These are phyloP conservation scores for Botrytis paeoniae DNA, from an alignment of 2,329 filamentous ascomycete species.

Conservation along the genomic window DNA sequence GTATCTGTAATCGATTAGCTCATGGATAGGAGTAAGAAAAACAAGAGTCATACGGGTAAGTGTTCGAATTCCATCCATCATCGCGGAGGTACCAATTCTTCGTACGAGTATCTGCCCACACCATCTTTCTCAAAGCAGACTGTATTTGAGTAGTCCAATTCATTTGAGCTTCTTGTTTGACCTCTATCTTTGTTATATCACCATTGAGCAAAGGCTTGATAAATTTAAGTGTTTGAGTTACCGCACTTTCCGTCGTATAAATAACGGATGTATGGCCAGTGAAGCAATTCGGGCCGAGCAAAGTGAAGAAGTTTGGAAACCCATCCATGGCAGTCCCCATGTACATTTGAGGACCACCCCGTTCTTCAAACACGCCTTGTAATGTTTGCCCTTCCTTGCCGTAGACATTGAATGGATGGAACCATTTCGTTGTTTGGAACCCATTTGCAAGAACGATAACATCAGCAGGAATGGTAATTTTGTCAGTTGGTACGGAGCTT, in stretches of 20 bases:
- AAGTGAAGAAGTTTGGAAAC: conserved; percentile 58
- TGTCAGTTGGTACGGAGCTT: conserved; percentile 33
- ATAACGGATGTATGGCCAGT: conserved; percentile 58
- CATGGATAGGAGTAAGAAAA: not conserved
- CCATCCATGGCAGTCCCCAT: conserved; percentile 55
- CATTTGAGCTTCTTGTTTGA: conserved; percentile 48
- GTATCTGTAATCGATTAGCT: conserved; percentile 39
- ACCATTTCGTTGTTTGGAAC: conserved; percentile 53
- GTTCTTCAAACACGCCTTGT: conserved; percentile 51
- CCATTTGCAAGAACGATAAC: conserved; percentile 58
- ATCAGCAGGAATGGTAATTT: conserved; percentile 50
- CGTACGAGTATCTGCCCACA: conserved; percentile 48
- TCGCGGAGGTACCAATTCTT: conserved; percentile 48
- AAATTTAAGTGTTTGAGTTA: conserved; percentile 53
- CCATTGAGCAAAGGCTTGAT: conserved; percentile 50
- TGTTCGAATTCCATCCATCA: conserved; percentile 48
- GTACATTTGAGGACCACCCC: conserved; percentile 57
- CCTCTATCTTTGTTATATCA: conserved; percentile 45
- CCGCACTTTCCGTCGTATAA: conserved; percentile 54
- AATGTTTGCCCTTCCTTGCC: conserved; percentile 48
- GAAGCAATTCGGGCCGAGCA: conserved; percentile 57
- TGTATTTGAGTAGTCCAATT: conserved; percentile 49
- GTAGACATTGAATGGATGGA: conserved; percentile 51
- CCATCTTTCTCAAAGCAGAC: conserved; percentile 43
- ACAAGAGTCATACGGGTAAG: conserved; percentile 43